Evolutionary conservation across 2,329 filamentous ascomycete species (phyloP), one percentile per base, ranked within the genome.

Genomic region (Davidsoniella australis): DNA sequence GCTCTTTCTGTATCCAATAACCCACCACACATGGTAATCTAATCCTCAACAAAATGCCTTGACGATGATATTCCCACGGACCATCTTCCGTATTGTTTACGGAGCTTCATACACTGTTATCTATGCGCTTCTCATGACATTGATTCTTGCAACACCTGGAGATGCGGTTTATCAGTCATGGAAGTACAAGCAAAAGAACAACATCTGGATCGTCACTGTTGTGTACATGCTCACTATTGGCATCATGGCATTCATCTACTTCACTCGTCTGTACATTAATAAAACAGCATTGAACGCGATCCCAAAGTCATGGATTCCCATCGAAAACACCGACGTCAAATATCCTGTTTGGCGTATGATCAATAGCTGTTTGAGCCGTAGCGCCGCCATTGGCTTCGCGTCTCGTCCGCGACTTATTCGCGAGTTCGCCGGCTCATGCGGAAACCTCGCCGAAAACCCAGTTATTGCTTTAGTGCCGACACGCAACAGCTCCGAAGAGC

Each of bases 231-330:
- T 86, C 44, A 86, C 85, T 12, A 68, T 82, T 42, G 54, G 84
- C 42, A 66, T 87, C 48, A 75, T 85, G 41, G 64, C 76, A 41
- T 77, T 94, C 57, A 76, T 95, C 58, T 95, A 94, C 62, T 74
- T 80, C 49, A 76, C 79, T 48, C 74, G 91, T n/a, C 74, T 95
- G 17, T 95, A 89, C 64, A 85, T 89, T 48, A 93, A 85, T 59
- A 78, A 85, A 54, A 82, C 74, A 42, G 78, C 84, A 7, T 72
- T 96, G 7, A 76, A 80, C 16, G 80, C 77, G 3, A 94, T 98
- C 52, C 91, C 91, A 1, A 91, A 89, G 62, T 69, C 76, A 48
- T 93, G 85, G 74, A 75, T 94, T 14, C 88, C 88, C 0, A 72
- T 94, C 54, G 85, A 91, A 57, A 84, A 85, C 61, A 83, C 82